Percentiles rank a stretch among this genome's conserved stretches.
phyloP scores from a whole-genome alignment of 2,329 filamentous ascomycete species.

The Penicillium digitatum region DNA sequence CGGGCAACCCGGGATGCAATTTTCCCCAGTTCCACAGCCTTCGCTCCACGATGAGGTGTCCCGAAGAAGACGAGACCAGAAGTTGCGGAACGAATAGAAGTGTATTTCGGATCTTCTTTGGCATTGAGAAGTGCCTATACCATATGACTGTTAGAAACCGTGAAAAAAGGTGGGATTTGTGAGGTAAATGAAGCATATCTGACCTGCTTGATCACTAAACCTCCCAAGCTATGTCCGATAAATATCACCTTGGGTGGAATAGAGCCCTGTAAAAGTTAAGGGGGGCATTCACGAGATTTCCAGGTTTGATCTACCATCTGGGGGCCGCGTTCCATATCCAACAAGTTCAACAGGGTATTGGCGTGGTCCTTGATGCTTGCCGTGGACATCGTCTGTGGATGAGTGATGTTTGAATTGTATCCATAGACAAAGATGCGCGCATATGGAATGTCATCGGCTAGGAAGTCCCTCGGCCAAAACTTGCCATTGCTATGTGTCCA shows the following conservation, averaged over 20 bases:
- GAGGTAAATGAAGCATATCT: too few relatives aligned
- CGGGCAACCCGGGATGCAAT: constrained; percentile 34
- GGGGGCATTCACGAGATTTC: too few relatives aligned
- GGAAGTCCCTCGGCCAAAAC: constrained; percentile 21
- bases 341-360: constrained; percentile 32
- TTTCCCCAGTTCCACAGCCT: constrained; percentile 32
- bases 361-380: constrained; percentile 36
- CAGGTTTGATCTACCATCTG: constrained; percentile 17
- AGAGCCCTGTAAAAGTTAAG: constrained; percentile 4
- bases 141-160: background rate
- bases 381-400: constrained; percentile 33
- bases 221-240: constrained; percentile 32
- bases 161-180: too few relatives aligned
- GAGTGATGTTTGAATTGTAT: constrained; percentile 32
- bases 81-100: constrained; percentile 31
- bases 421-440: constrained; percentile 33
- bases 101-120: constrained; percentile 35
- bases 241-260: constrained; percentile 31
- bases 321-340: constrained; percentile 30
- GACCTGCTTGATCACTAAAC: constrained; percentile 33
- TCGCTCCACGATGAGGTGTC: constrained; percentile 34
- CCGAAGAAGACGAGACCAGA: constrained; percentile 36
- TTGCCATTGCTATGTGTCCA: constrained; percentile 29
- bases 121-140: constrained; percentile 33
- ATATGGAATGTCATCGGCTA: constrained; percentile 27